phyloP scores from a whole-genome alignment of 2,329 filamentous ascomycete species.

The Hortaea werneckii region DNA sequence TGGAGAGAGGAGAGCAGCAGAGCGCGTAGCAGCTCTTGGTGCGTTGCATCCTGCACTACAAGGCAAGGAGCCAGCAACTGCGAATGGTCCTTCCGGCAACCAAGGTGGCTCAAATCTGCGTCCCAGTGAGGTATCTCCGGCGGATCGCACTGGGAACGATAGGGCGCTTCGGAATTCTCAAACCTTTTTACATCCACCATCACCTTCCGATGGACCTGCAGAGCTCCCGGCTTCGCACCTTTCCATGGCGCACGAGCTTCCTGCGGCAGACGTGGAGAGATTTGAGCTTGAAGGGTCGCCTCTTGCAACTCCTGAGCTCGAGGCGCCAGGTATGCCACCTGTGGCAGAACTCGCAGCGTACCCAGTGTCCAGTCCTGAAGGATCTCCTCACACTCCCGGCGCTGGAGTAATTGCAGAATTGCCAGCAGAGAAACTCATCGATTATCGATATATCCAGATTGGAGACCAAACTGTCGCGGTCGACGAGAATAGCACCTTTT shows the following conservation, averaged over 20 bases:
- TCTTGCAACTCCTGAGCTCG: slow-evolving; percentile 2
- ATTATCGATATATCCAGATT: not conserved
- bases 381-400: not conserved
- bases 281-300: not conserved
- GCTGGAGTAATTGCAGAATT: not conserved
- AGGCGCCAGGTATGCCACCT: not conserved
- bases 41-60: not conserved
- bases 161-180: not conserved
- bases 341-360: not conserved
- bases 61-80: not conserved
- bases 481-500: slow-evolving; percentile 1
- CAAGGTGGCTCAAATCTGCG: not conserved
- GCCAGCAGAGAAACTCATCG: not conserved
- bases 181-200: slow-evolving; percentile 7
- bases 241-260: not conserved
- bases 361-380: not conserved
- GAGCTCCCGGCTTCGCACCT: not conserved
- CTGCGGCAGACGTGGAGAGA: not conserved
- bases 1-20: not conserved
- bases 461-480: not conserved
- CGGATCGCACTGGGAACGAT: no score
- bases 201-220: slow-evolving; percentile 1
- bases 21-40: not conserved
- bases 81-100: slow-evolving; percentile 2
- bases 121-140: not conserved